Evolutionary conservation across 2,329 filamentous ascomycete species (phyloP).

Genomic region (Penicillium sp.): DNA sequence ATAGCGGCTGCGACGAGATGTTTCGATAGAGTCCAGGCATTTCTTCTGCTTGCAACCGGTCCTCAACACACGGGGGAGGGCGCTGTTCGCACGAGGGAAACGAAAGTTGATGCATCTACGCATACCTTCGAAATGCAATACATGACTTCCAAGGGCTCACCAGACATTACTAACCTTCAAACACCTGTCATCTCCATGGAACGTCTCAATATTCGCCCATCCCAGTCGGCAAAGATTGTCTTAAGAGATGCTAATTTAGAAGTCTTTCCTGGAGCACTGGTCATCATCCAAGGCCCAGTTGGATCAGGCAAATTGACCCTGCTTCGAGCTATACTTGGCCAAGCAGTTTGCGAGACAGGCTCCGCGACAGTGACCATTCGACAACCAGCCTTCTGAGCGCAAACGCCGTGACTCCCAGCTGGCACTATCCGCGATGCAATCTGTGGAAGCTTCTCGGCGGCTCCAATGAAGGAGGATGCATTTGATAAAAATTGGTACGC

Average conservation of each 20-base stretch:
- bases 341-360: background rate
- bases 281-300: background rate
- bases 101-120: background rate
- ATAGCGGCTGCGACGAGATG: background rate
- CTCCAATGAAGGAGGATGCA: background rate
- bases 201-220: background rate
- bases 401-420: background rate
- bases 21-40: background rate
- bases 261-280: background rate
- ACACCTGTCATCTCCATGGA: background rate
- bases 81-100: background rate
- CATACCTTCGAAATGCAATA: background rate
- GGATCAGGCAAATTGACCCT: background rate
- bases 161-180: background rate
- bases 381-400: background rate
- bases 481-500: background rate
- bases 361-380: background rate
- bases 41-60: background rate
- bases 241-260: background rate
- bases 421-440: background rate
- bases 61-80: background rate
- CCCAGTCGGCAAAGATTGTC: background rate
- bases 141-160: background rate
- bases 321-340: background rate
- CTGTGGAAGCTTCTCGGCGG: background rate